Percentiles rank a stretch among this genome's conserved stretches.
These are phyloP conservation scores for Boletus reticulatus DNA, from an alignment of 768 basidiomycete species.

Conservation along the genomic window DNA sequence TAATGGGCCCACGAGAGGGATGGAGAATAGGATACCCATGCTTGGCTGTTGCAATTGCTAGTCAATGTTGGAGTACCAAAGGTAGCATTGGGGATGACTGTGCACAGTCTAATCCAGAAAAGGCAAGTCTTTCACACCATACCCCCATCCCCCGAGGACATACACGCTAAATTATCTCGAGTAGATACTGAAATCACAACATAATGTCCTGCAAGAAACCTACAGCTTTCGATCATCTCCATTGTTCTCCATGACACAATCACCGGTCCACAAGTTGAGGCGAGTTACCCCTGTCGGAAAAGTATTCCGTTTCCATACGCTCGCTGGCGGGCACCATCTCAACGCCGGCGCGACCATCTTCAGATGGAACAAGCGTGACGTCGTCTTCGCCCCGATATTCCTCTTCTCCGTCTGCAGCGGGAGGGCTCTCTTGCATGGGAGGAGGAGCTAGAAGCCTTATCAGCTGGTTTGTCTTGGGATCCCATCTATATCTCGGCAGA, in stretches of 20 bases:
- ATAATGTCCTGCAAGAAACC: neutral
- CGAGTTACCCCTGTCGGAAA: neutral
- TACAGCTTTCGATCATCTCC: neutral
- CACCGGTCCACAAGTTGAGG: neutral
- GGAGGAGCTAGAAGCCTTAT: neutral
- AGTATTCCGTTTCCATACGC: neutral
- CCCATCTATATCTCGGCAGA: constrained; percentile 12
- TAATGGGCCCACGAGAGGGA: constrained; percentile 67
- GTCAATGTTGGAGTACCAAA: neutral
- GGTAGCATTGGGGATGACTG: neutral
- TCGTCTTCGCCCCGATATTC: constrained; percentile 11
- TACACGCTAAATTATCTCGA: too few species aligned
- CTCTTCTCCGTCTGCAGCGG: neutral
- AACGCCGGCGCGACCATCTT: neutral
- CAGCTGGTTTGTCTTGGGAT: neutral
- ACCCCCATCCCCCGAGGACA: too few species aligned
- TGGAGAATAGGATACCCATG: constrained; percentile 75
- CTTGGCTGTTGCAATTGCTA: neutral
- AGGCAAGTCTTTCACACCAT: neutral
- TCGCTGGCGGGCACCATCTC: neutral
- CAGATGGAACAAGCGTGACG: constrained; percentile 13
- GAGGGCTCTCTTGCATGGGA: neutral
- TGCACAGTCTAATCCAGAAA: neutral
- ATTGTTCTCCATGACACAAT: neutral
- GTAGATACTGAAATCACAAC: neutral